phyloP scores from a whole-genome alignment of 1,284 basidiomycete species.

The Leccinum subrobustum region DNA sequence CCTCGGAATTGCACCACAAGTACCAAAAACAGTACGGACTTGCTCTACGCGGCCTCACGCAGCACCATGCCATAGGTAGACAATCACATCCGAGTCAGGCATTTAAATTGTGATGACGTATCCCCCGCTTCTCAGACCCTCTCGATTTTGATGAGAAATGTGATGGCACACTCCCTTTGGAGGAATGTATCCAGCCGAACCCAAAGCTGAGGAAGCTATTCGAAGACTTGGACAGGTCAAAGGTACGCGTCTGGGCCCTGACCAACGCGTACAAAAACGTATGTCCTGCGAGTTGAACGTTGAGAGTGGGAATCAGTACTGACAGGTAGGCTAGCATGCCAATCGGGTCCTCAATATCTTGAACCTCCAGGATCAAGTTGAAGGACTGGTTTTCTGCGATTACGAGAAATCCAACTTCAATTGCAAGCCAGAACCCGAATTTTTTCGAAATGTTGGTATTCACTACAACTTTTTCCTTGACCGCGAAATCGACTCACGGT shows the following conservation, averaged over 20 bases:
- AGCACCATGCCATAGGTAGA: constrained; percentile 75
- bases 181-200: constrained; percentile 74
- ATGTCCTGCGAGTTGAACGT: constrained; percentile 25
- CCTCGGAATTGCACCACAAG: constrained; percentile 66
- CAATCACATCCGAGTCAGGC: constrained; percentile 17
- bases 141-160: constrained; percentile 86
- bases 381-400: constrained; percentile 82
- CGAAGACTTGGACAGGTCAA: constrained; percentile 75
- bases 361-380: constrained; percentile 71
- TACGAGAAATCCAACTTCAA: constrained; percentile 69
- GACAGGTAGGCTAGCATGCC: constrained; percentile 59
- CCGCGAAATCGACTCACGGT: constrained; percentile 5
- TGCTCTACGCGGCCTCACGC: constrained; percentile 79
- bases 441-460: constrained; percentile 54
- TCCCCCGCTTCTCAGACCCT: constrained; percentile 53
- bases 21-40: constrained; percentile 85
- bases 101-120: background rate
- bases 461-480: background rate
- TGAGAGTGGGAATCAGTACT: constrained; percentile 1
- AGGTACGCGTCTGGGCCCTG: constrained; percentile 77
- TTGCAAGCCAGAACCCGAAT: constrained; percentile 82
- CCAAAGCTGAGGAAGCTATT: constrained; percentile 65
- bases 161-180: constrained; percentile 81
- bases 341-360: constrained; percentile 77
- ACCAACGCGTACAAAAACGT: constrained; percentile 82